A percentile compares a stretch with the other conserved stretches of the same genome.
phyloP scores from a whole-genome alignment of 1,284 basidiomycete genomes.

The Boletus sp. region DNA sequence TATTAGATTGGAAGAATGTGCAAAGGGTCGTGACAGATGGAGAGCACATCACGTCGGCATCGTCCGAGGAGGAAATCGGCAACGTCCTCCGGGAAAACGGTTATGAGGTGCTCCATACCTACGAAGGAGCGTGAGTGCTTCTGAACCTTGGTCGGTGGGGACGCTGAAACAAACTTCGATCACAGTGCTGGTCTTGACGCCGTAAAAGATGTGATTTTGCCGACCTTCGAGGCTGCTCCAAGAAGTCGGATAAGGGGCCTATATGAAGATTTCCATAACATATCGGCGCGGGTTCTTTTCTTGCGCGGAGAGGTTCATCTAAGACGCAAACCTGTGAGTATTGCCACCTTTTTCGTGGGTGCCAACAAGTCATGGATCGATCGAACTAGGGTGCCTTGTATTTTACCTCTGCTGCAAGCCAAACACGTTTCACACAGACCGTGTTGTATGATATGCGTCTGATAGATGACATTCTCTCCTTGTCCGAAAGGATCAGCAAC shows the following conservation, averaged over 20 bases:
- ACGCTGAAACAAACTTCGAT: background rate
- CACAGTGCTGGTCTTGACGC: slow-evolving; percentile 37
- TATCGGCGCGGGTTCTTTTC: slow-evolving; percentile 36
- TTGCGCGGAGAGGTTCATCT: slow-evolving; percentile 41
- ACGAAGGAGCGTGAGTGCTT: slow-evolving; percentile 34
- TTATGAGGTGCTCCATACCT: slow-evolving; percentile 37
- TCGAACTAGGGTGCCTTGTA: slow-evolving; percentile 35
- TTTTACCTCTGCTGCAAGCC: slow-evolving; percentile 36
- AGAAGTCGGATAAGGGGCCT: slow-evolving; percentile 35
- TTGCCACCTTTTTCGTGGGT: background rate
- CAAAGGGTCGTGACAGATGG: slow-evolving; percentile 22
- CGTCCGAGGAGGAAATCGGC: slow-evolving; percentile 30
- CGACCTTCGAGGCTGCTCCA: slow-evolving; percentile 35
- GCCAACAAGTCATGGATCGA: background rate
- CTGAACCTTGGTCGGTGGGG: background rate
- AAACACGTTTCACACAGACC: slow-evolving; percentile 33
- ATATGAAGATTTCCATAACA: slow-evolving; percentile 36
- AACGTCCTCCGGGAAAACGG: slow-evolving; percentile 35
- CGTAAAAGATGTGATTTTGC: slow-evolving; percentile 39
- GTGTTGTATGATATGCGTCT: slow-evolving; percentile 36
- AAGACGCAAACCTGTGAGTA: slow-evolving; percentile 40
- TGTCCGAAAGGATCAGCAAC: slow-evolving; percentile 33
- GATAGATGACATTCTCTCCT: slow-evolving; percentile 28
- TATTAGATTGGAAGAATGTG: slow-evolving; percentile 21
- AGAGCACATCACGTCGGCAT: slow-evolving; percentile 17